A percentile compares a stretch with the other conserved stretches of the same genome.
These are phyloP conservation scores for Candolleomyces aberdarensis DNA, from an alignment of 768 basidiomycete genomes.

Conservation along the genomic window DNA sequence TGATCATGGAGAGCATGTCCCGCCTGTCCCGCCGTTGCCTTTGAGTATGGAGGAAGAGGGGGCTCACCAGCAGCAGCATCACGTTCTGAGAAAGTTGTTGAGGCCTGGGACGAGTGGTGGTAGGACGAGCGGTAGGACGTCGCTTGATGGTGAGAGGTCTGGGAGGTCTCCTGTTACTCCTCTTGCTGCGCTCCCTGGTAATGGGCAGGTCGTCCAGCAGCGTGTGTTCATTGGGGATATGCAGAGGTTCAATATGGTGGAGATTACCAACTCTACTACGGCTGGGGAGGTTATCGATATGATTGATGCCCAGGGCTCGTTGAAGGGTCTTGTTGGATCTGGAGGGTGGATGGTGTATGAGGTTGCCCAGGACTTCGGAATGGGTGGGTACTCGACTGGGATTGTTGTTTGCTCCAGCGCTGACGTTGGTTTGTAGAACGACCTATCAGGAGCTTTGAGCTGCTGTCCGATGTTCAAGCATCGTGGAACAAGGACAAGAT, in stretches of 20 bases:
- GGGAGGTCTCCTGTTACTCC: conserved; percentile 24
- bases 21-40: conserved; percentile 21
- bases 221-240: conserved; percentile 75
- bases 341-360: conserved; percentile 90
- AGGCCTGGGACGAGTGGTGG: conserved; percentile 12
- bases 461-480: conserved; percentile 71
- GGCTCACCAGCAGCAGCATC: background rate
- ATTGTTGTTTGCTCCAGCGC: conserved; percentile 4
- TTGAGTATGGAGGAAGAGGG: conserved; percentile 13
- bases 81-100: conserved; percentile 13
- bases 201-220: conserved; percentile 49
- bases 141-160: conserved; percentile 10
- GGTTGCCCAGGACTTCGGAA: conserved; percentile 85
- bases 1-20: background rate
- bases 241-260: conserved; percentile 74
- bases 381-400: conserved; percentile 56
- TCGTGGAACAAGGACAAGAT: conserved; percentile 88
- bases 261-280: conserved; percentile 61
- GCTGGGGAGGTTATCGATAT: conserved; percentile 71
- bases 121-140: conserved; percentile 22
- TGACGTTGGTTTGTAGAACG: conserved; percentile 57
- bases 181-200: conserved; percentile 32
- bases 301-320: conserved; percentile 62
- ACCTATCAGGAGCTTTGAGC: conserved; percentile 84
- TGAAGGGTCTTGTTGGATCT: conserved; percentile 55